Evolutionary conservation across 305 asterid genomes (phyloP).

Genomic region (Galium porrigens): DNA sequence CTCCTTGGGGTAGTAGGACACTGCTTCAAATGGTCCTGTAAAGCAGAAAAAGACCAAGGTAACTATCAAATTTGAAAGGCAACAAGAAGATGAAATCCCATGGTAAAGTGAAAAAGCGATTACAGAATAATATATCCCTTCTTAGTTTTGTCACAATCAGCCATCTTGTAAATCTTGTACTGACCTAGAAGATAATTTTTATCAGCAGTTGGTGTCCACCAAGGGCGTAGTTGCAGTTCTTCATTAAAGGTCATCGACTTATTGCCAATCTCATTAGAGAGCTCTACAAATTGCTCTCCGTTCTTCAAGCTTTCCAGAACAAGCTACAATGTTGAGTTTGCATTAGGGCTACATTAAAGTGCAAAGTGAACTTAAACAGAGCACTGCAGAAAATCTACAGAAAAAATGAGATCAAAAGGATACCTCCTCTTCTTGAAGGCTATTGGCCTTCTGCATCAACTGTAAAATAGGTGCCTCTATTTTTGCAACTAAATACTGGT

Average conservation of each 20-base stretch:
- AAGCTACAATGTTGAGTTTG: slow-evolving; percentile 28
- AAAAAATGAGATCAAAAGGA: background rate
- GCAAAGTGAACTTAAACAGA: slow-evolving; percentile 12
- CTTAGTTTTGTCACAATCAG: background rate
- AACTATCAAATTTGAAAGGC: background rate
- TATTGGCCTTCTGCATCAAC: slow-evolving; percentile 65
- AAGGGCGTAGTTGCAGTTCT: slow-evolving; percentile 74
- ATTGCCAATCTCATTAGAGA: slow-evolving; percentile 58
- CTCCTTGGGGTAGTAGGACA: slow-evolving; percentile 50
- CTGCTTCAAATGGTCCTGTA: slow-evolving; percentile 85
- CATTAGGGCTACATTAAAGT: background rate
- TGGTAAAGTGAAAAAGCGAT: background rate
- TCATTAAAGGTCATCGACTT: slow-evolving; percentile 76
- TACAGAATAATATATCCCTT: too few relatives aligned
- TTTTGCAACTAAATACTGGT: slow-evolving; percentile 71
- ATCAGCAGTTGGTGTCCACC: slow-evolving; percentile 96
- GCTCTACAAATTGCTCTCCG: slow-evolving; percentile 61
- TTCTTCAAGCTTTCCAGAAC: slow-evolving; percentile 47
- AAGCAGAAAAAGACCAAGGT: slow-evolving; percentile 17
- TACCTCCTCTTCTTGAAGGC: slow-evolving; percentile 72
- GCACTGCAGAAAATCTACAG: background rate
- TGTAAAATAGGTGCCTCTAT: slow-evolving; percentile 75
- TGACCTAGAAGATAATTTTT: slow-evolving; percentile 81
- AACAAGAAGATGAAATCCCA: background rate
- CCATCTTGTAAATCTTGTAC: slow-evolving; percentile 21